Base-by-base conservation (phyloP, 352 stramenopile species). In the Hyaloperonospora arabidopsidis region DNA sequence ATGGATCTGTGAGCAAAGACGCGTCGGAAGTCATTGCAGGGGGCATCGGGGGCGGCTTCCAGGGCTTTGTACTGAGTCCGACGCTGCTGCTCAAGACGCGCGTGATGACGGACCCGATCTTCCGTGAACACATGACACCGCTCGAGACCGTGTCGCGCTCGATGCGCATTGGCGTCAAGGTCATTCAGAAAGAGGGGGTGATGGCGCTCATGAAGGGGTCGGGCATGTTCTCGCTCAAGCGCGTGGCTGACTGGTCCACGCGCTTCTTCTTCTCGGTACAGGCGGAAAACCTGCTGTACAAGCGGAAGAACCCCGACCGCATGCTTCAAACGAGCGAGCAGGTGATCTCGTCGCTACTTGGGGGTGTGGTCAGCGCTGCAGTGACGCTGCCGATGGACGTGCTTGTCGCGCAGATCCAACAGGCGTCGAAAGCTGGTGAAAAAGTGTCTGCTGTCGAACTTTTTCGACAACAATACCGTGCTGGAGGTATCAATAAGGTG, bases 51-150 rank as follows among this genome's bases (percentile, higher is more conserved):
- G 91, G 91, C 64, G 89, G 86, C 25, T 82, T 97, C 61, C 91
- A 97, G 68, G 91, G 90, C n/a, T 86, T 97, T 40, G 87, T 94
- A 47, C 77, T 97, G 22, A 95, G 79, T 22, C 91, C 91, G 1
- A 95, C 86, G 59, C 75, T 97, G 49, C 70, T 97, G 47, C 74
- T 97, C 38, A 97, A 97, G 75, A 97, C 91, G 44, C 85, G 91
- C 40, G 91, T 97, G 39, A 97, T 97, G 91, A 97, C 91, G 1
- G 87, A 97, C 59, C 79, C 85, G 3, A 69, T 96, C 5, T 97
- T 97, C 74, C 86, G 89, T 19, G 72, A 90, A 47, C 77, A 84
- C n/a, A 97, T 96, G 85, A 91, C 72, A 43, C 65, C 78, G 12
- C 54, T 83, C 10, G 74, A 96, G 70, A 96, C 91, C 14, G 89